phyloP scores from a whole-genome alignment of 2,329 filamentous ascomycete genomes.

The Colletotrichum horii region DNA sequence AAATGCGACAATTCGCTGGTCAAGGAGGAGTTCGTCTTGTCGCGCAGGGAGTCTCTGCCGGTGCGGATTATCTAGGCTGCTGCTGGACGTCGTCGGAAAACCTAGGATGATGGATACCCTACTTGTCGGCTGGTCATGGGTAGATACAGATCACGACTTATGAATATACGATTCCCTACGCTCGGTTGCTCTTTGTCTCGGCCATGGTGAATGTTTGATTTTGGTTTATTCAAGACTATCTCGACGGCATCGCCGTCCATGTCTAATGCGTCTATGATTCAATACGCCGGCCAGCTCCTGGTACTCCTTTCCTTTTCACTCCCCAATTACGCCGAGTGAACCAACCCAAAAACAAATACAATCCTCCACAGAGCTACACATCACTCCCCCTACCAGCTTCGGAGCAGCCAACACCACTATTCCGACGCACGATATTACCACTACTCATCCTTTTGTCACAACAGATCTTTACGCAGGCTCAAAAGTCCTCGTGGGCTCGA shows the following conservation, averaged over 20 bases:
- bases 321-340: neutral
- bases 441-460: rapidly evolving
- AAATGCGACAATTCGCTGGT: conserved; percentile 45
- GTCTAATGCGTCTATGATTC: neutral
- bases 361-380: neutral
- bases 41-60: conserved; percentile 31
- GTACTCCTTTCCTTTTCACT: neutral
- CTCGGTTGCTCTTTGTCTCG: rapidly evolving
- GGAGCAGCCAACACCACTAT: neutral
- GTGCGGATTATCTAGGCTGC: conserved; percentile 34
- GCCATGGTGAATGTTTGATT: neutral
- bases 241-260: neutral
- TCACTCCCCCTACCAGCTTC: neutral
- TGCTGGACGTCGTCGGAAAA: neutral
- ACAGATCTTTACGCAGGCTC: neutral
- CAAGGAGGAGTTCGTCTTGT: conserved; percentile 15
- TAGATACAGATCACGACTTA: conserved; percentile 10
- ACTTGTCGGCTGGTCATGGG: neutral
- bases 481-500: neutral
- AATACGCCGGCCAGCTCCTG: neutral
- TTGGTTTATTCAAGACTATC: neutral
- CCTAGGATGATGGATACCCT: neutral
- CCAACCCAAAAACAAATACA: neutral
- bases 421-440: neutral
- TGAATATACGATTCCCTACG: conserved; percentile 1